Conservation (phyloP, 2,329 filamentous ascomycete species). For the Beauveria bassiana region DNA sequence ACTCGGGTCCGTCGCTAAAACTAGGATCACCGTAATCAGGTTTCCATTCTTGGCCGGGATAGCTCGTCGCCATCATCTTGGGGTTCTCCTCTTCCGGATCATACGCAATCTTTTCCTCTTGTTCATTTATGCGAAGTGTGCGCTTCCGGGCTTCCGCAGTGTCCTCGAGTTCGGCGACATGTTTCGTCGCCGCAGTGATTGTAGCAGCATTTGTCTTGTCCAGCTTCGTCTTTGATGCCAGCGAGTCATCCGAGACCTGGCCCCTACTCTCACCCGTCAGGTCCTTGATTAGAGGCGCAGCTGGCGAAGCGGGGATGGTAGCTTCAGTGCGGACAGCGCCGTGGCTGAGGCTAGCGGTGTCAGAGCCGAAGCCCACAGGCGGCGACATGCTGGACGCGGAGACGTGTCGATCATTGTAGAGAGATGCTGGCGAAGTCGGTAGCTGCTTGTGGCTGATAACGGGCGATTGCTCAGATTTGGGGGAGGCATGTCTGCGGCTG, state of each 20-base stretch:
- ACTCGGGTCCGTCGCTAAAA: slow-evolving; percentile 18
- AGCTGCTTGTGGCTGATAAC: neutral
- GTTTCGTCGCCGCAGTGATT: slow-evolving; percentile 26
- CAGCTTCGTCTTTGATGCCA: slow-evolving; percentile 13
- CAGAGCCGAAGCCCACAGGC: neutral
- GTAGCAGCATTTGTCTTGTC: neutral
- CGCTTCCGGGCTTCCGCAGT: slow-evolving; percentile 38
- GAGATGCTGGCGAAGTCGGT: neutral
- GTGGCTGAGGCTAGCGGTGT: neutral
- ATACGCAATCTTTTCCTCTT: slow-evolving; percentile 48
- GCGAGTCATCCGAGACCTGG: slow-evolving; percentile 3
- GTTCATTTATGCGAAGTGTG: slow-evolving; percentile 33
- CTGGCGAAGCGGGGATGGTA: neutral
- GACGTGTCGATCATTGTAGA: neutral
- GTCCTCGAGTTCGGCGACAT: slow-evolving; percentile 31
- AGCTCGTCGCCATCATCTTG: slow-evolving; percentile 59
- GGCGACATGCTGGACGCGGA: neutral
- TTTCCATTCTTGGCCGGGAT: slow-evolving; percentile 65
- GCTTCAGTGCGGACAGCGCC: neutral
- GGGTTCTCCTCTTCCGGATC: slow-evolving; percentile 34
- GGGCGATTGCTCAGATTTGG: slow-evolving; percentile 1
- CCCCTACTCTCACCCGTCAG: slow-evolving; percentile 7
- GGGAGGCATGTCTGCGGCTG: neutral
- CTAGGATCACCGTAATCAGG: slow-evolving; percentile 36
- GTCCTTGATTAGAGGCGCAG: neutral